These are phyloP conservation scores for Pelargonium cotyledonis DNA, from an alignment of 441 rosid species.

Conservation along the genomic window DNA sequence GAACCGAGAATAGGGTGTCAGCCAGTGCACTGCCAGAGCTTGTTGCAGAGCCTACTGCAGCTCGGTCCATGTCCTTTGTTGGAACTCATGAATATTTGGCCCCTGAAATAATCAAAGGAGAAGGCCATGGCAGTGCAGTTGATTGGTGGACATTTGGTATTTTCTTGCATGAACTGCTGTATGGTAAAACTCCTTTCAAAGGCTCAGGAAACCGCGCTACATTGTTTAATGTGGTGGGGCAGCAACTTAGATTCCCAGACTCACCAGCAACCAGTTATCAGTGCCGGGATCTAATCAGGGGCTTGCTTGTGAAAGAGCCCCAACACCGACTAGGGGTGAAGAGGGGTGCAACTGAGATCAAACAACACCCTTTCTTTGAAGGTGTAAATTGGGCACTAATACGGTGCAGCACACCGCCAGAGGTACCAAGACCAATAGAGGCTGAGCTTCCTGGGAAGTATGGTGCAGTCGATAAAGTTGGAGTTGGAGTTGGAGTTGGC, in stretches of 20 bases:
- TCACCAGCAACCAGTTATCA: slow-evolving; percentile 80
- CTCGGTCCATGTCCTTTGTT: slow-evolving; percentile 95
- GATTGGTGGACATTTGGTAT: slow-evolving; percentile 98
- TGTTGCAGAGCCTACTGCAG: slow-evolving; percentile 90
- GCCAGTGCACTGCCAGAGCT: slow-evolving; percentile 68
- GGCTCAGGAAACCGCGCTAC: slow-evolving; percentile 83
- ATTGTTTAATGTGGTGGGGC: slow-evolving; percentile 85
- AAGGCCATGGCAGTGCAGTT: slow-evolving; percentile 94
- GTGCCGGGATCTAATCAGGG: slow-evolving; percentile 72
- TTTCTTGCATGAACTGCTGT: slow-evolving; percentile 72
- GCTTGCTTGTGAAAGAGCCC: slow-evolving; percentile 87
- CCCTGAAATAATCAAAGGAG: slow-evolving; percentile 66
- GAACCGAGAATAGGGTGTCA: slow-evolving; percentile 42
- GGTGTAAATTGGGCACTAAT: slow-evolving; percentile 98
- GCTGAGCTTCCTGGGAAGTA: slow-evolving; percentile 56
- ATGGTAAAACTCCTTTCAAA: slow-evolving; percentile 41
- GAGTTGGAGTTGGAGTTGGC: slow-evolving; percentile 42
- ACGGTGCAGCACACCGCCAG: slow-evolving; percentile 95
- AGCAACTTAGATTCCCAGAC: slow-evolving; percentile 83
- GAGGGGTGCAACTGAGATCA: slow-evolving; percentile 98
- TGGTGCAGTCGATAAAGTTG: slow-evolving; percentile 48
- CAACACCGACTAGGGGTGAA: slow-evolving; percentile 83
- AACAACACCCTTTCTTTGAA: slow-evolving; percentile 92
- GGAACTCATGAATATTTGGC: slow-evolving; percentile 64
- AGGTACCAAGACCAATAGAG: slow-evolving; percentile 80